These are phyloP conservation scores for Syzygium grande DNA, from an alignment of 345 rosid species.

Conservation along the genomic window DNA sequence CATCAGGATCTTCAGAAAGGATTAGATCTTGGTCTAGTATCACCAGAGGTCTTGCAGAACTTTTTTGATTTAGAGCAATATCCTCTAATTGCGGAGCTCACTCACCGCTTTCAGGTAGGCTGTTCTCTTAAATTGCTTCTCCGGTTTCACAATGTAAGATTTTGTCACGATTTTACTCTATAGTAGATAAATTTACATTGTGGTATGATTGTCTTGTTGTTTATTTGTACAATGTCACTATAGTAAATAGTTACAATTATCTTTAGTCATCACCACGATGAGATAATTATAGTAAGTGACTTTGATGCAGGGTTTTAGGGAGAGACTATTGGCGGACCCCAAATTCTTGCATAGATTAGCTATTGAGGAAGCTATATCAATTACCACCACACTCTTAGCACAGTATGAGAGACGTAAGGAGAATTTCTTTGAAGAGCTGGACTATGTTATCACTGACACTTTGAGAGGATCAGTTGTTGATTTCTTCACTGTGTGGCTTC, in stretches of 20 bases:
- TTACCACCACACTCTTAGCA: conserved; percentile 83
- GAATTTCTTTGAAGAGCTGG: conserved; percentile 83
- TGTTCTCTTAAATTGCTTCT: neutral
- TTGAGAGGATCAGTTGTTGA: conserved; percentile 74
- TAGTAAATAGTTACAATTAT: neutral
- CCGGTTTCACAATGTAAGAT: neutral
- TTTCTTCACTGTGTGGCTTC: conserved; percentile 92
- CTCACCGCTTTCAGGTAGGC: conserved; percentile 75
- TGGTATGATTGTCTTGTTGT: neutral
- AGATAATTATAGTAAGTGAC: conserved; percentile 2
- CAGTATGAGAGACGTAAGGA: conserved; percentile 89
- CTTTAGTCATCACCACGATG: neutral
- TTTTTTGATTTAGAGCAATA: conserved; percentile 81
- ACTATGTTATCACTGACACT: conserved; percentile 86
- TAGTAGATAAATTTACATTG: neutral
- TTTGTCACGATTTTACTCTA: neutral
- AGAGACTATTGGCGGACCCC: conserved; percentile 88
- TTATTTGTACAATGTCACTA: neutral
- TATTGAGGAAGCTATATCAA: conserved; percentile 84
- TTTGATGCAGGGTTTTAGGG: conserved; percentile 82
- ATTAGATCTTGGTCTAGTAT: conserved; percentile 89
- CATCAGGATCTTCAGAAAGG: conserved; percentile 90
- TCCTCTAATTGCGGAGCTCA: conserved; percentile 80
- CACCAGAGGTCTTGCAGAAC: conserved; percentile 91
- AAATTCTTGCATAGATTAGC: conserved; percentile 86